phyloP scores from a whole-genome alignment of 495 filamentous ascomycete genomes.

The Chaetomidium leptoderma region DNA sequence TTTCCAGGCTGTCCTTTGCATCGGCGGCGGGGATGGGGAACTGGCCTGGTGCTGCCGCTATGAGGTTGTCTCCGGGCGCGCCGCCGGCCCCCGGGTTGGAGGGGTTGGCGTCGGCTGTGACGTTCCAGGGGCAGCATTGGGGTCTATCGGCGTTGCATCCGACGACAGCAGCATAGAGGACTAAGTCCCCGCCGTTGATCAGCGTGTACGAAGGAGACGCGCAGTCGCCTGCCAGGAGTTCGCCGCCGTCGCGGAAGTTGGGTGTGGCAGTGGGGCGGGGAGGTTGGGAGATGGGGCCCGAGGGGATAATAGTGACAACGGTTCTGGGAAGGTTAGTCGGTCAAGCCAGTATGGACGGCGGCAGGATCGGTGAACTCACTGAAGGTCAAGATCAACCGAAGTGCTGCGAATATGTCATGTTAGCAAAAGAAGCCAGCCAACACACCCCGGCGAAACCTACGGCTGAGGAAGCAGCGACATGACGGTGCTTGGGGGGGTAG shows the following conservation, averaged over 20 bases:
- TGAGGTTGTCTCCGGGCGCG: background rate
- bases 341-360: no score
- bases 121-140: slow-evolving; percentile 27
- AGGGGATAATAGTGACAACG: slow-evolving; percentile 11
- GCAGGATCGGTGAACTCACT: slow-evolving; percentile 10
- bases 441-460: no score
- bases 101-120: slow-evolving; percentile 2
- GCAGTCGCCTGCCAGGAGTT: slow-evolving; percentile 20
- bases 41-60: slow-evolving; percentile 17
- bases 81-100: background rate
- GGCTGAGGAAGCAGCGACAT: slow-evolving; percentile 23
- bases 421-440: background rate
- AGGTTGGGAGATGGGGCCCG: slow-evolving; percentile 10
- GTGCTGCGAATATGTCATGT: slow-evolving; percentile 12
- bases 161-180: slow-evolving; percentile 25
- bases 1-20: slow-evolving; percentile 2
- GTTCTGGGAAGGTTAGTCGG: slow-evolving; percentile 7
- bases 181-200: slow-evolving; percentile 17
- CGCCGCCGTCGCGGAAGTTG: slow-evolving; percentile 12
- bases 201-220: slow-evolving; percentile 23
- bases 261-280: slow-evolving; percentile 4
- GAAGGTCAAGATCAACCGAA: slow-evolving; percentile 14
- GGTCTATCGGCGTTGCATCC: slow-evolving; percentile 24
- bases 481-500: slow-evolving; percentile 19
- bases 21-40: slow-evolving; percentile 20